phyloP scores from a whole-genome alignment of 1,139 yeast species.

The Torulaspora globosa region DNA sequence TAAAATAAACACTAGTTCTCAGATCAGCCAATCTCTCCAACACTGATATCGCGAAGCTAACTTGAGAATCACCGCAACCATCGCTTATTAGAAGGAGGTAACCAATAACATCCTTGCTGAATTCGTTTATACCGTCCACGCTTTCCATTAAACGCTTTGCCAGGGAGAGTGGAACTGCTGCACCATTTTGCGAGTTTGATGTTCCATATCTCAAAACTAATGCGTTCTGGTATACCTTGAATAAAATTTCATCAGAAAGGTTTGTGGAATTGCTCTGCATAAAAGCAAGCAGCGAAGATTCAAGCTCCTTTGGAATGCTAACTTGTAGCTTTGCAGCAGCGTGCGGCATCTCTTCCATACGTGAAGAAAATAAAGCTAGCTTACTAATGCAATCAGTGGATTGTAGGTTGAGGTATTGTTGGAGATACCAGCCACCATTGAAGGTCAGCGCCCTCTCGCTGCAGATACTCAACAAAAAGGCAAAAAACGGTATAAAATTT shows the following conservation, averaged over 20 bases:
- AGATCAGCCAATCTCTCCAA: constrained; percentile 14
- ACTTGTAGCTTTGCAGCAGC: constrained; percentile 17
- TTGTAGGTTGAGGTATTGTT: constrained; percentile 45
- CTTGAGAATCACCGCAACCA: constrained; percentile 5
- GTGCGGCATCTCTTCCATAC: constrained; percentile 30
- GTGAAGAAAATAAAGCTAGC: constrained; percentile 46
- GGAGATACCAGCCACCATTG: constrained; percentile 45
- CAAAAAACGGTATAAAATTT: constrained; percentile 47
- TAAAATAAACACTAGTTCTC: constrained; percentile 23
- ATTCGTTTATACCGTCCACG: constrained; percentile 17
- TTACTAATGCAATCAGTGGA: constrained; percentile 38
- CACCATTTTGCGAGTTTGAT: constrained; percentile 8
- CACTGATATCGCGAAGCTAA: constrained; percentile 8
- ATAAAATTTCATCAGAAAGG: constrained; percentile 22
- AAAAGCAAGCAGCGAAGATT: constrained; percentile 7
- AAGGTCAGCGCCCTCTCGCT: constrained; percentile 47
- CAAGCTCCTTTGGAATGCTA: constrained; percentile 23
- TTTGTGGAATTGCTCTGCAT: constrained; percentile 1
- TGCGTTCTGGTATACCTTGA: constrained; percentile 39
- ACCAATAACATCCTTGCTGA: constrained; percentile 31
- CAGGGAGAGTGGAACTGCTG: constrained; percentile 14
- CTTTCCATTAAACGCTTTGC: constrained; percentile 9
- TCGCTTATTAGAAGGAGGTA: constrained; percentile 14
- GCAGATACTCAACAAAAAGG: constrained; percentile 44
- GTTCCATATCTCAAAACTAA: constrained; percentile 23